phyloP scores from a whole-genome alignment of 306 rosid species.

The Benincasa hispida region DNA sequence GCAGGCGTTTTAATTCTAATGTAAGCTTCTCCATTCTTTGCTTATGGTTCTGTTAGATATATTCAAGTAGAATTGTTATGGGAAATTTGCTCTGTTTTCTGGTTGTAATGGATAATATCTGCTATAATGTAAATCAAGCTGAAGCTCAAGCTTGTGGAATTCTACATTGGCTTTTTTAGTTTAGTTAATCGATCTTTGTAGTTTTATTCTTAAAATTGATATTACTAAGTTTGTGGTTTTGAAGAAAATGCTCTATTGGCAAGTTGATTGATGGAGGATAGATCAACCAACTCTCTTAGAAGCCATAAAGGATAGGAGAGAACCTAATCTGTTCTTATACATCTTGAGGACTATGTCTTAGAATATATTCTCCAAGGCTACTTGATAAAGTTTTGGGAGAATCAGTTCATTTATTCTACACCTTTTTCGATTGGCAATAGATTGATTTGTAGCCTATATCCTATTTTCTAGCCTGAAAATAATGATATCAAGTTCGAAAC shows the following conservation, averaged over 20 bases:
- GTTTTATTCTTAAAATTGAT: not conserved
- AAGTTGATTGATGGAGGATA: not conserved
- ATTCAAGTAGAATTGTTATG: not conserved
- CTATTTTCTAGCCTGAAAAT: not conserved
- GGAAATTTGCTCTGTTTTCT: not conserved
- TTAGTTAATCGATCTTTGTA: not conserved
- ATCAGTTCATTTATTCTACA: not conserved
- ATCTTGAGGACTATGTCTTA: not conserved
- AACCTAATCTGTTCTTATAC: not conserved
- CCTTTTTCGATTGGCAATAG: not conserved
- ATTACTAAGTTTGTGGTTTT: not conserved
- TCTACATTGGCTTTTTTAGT: not conserved
- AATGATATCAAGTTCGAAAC: not conserved
- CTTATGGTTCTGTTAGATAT: not conserved
- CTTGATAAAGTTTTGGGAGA: not conserved
- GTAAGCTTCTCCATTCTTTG: not conserved
- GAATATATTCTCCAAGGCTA: not conserved
- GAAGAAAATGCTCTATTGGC: not conserved
- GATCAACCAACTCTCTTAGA: not conserved
- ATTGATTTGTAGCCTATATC: not conserved
- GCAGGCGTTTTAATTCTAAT: slow-evolving; percentile 38
- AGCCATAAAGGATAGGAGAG: not conserved
- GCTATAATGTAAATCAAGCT: not conserved
- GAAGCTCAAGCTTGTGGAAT: not conserved
- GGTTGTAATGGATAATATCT: not conserved